Percentiles rank a stretch among this genome's conserved stretches.
Evolutionary conservation across 805 yeast genomes (phyloP).

Genomic region (Yarrowia keelungensis): DNA sequence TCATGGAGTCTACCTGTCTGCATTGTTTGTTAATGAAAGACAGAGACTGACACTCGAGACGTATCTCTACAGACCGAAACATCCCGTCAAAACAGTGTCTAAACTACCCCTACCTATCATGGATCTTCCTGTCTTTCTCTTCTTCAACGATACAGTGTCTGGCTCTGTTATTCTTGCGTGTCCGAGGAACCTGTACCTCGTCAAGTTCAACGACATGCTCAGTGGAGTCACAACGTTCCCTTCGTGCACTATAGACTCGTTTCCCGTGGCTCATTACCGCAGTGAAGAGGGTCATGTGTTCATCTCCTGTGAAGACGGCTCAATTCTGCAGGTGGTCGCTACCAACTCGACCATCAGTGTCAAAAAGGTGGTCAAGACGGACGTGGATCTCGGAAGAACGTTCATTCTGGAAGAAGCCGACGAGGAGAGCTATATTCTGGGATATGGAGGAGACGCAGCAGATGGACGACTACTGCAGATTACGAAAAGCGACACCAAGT

Average conservation of each 20-base stretch:
- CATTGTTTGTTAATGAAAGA: constrained; percentile 10
- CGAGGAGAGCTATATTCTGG: constrained; percentile 27
- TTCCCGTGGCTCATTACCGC: constrained; percentile 10
- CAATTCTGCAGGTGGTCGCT: constrained; percentile 9
- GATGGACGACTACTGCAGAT: constrained; percentile 17
- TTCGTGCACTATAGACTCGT: constrained; percentile 3
- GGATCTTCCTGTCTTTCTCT: constrained; percentile 28
- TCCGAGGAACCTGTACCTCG: constrained; percentile 6
- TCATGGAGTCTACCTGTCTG: constrained; percentile 15
- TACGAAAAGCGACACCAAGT: neutral
- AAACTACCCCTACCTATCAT: constrained; percentile 22
- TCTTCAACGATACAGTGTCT: constrained; percentile 18
- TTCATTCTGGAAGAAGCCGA: constrained; percentile 25
- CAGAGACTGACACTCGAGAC: constrained; percentile 15
- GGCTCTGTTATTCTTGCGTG: constrained; percentile 31
- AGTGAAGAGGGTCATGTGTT: constrained; percentile 18
- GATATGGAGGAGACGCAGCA: constrained; percentile 30
- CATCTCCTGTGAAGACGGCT: constrained; percentile 26
- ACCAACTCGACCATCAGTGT: constrained; percentile 7
- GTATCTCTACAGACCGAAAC: constrained; percentile 20
- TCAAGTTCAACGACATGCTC: constrained; percentile 31
- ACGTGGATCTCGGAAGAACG: constrained; percentile 16
- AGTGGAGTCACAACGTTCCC: constrained; percentile 31
- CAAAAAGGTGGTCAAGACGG: constrained; percentile 4
- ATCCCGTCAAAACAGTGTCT: constrained; percentile 31